Base-by-base conservation (phyloP, 2,329 filamentous ascomycete genomes). In the Cladosporium sp. region DNA sequence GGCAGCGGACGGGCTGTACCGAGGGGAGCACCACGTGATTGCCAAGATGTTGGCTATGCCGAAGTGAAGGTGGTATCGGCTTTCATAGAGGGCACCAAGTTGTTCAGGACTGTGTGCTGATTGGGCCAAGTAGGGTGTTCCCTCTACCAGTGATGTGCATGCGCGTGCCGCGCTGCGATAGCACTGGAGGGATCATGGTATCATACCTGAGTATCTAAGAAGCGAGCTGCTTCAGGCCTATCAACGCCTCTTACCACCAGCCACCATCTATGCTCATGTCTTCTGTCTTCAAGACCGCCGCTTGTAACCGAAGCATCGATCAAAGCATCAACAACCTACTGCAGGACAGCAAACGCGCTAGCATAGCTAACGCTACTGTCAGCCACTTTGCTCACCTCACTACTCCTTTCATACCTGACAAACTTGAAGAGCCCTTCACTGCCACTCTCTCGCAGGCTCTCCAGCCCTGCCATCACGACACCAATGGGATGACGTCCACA, bases 341-440 rank as follows among this genome's bases (percentile, higher is more conserved):
- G 93, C 37, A 93, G 74, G 18, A 93, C 83, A 10, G 93, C 92
- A 82, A 95, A 96, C 3, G 93, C 95, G 76, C 93, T 94, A 3
- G 91, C 93, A 78, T 99, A 99, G 79, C 93, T 97, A 61, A 99
- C 95, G 71, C 93, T 97, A 70, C 89, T 95, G 69, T 97, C 92
- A 18, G 75, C 78, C 0, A 89, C 82, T 33, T 83, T 82, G 69
- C 85, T 82, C 3, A 91, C 90, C 77, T 96, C 80, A 67, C 87
- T 89, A 78, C 94, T 99, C 67, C 93, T 86, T 75, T 97, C 89
- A 77, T 99, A 99, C 73, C 90, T 84, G 65, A 97, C 84, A 73
- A 98, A 92, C 71, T 85, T 87, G 78, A 98, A 96, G 33, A 53
- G 63, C 72, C 72, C 68, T 58, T 66, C 77, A 18, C 60, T 65